phyloP scores from a whole-genome alignment of 208 protist species.

The Trypanosoma mega region DNA sequence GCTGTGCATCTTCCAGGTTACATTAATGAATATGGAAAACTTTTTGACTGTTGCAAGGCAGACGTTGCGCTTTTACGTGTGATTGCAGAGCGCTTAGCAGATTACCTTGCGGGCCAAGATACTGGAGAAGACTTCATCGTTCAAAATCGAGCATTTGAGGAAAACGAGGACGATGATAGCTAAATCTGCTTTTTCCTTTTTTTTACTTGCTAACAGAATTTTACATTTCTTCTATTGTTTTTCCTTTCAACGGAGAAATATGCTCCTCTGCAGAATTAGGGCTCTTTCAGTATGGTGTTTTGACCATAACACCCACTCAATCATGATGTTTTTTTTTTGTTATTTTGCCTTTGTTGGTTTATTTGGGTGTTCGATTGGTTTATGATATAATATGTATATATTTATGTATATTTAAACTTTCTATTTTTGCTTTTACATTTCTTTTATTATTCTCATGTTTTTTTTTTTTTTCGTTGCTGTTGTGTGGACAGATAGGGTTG shows the following conservation, averaged over 20 bases:
- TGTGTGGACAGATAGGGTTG: not conserved
- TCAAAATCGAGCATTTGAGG: not conserved
- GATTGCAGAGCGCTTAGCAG: not conserved
- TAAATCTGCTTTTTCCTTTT: too few relatives aligned
- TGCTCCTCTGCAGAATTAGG: too few relatives aligned
- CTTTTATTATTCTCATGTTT: slow-evolving; percentile 1
- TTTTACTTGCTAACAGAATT: too few relatives aligned
- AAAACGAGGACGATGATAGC: not conserved
- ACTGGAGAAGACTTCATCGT: not conserved
- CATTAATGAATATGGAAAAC: slow-evolving; percentile 1
- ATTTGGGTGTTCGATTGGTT: too few relatives aligned
- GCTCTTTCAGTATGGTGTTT: too few relatives aligned
- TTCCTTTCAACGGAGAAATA: too few relatives aligned
- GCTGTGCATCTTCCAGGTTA: slow-evolving; percentile 5
- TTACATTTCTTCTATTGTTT: too few relatives aligned
- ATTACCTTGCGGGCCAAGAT: slow-evolving; percentile 5
- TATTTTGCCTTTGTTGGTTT: too few relatives aligned
- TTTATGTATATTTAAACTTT: not conserved
- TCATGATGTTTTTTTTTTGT: too few relatives aligned
- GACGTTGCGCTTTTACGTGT: slow-evolving; percentile 14
- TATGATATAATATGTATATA: too few relatives aligned
- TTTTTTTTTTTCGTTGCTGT: slow-evolving; percentile 22
- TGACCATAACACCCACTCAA: too few relatives aligned
- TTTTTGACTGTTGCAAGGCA: slow-evolving; percentile 18
- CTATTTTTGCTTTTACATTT: not conserved